phyloP scores from a whole-genome alignment of 176 grass and related monocot species.

The Musa schizocarpa region DNA sequence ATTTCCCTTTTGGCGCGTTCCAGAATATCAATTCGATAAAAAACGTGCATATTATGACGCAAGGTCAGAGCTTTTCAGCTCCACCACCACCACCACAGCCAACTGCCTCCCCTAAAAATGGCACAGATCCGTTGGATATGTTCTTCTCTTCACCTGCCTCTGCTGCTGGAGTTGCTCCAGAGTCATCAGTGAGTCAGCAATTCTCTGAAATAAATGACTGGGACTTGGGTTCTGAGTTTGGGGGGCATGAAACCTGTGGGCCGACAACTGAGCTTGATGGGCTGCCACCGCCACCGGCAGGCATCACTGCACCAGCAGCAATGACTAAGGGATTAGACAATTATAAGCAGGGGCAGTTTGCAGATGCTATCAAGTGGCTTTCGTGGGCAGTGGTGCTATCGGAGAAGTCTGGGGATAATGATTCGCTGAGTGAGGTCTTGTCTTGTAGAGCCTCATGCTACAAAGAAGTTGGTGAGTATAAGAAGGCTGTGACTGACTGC shows the following conservation, averaged over 20 bases:
- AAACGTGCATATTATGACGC: neutral
- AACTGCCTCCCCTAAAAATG: conserved; percentile 26
- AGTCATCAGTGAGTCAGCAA: conserved; percentile 36
- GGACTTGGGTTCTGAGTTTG: conserved; percentile 65
- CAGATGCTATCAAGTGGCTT: conserved; percentile 97
- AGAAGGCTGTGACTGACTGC: conserved; percentile 99
- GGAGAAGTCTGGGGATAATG: conserved; percentile 53
- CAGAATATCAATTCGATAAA: conserved; percentile 30
- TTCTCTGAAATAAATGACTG: conserved; percentile 82
- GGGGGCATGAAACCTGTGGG: conserved; percentile 37
- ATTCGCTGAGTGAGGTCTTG: conserved; percentile 59
- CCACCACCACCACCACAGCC: conserved; percentile 14
- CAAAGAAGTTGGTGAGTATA: conserved; percentile 99
- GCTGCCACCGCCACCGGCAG: conserved; percentile 66
- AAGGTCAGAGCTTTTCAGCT: conserved; percentile 31
- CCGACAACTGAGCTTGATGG: conserved; percentile 87
- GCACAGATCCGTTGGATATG: conserved; percentile 51
- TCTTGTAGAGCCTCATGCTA: conserved; percentile 94
- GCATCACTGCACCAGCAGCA: conserved; percentile 49
- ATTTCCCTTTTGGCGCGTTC: conserved; percentile 49
- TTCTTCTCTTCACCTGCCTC: conserved; percentile 58
- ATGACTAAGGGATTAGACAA: conserved; percentile 80
- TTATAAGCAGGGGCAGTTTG: conserved; percentile 92
- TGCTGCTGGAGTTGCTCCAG: conserved; percentile 16
- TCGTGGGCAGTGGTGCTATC: conserved; percentile 82